Percentiles rank a stretch among this genome's conserved stretches.
phyloP scores from a whole-genome alignment of 75 land plant species.

The Picea glauca region DNA sequence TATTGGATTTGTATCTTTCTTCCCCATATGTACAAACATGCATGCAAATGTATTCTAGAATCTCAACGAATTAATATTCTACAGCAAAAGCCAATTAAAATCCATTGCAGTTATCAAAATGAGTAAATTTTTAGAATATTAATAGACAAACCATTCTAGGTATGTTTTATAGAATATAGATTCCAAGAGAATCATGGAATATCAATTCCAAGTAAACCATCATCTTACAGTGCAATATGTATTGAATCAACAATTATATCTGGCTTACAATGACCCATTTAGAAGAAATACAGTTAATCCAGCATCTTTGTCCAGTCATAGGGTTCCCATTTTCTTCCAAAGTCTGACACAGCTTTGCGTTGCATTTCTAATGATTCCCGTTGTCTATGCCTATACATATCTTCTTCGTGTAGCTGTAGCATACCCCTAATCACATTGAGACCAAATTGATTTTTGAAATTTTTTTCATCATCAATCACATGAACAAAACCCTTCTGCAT shows the following conservation, averaged over 20 bases:
- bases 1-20: too few relatives aligned
- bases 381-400: conserved; percentile 59
- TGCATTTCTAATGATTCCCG: conserved; percentile 57
- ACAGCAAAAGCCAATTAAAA: too few relatives aligned
- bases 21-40: too few relatives aligned
- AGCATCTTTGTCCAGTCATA: conserved; percentile 92
- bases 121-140: too few relatives aligned
- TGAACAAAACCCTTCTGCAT: conserved; percentile 80
- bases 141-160: too few relatives aligned
- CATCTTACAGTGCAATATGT: background rate
- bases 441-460: conserved; percentile 70
- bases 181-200: background rate
- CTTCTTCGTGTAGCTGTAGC: conserved; percentile 68
- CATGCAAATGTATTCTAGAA: too few relatives aligned
- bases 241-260: conserved; percentile 1
- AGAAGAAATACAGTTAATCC: conserved; percentile 34
- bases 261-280: conserved; percentile 26
- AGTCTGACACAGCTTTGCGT: conserved; percentile 47
- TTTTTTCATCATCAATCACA: conserved; percentile 84
- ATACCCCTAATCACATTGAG: conserved; percentile 82
- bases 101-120: too few relatives aligned
- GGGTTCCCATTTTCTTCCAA: conserved; percentile 69
- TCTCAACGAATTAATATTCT: too few relatives aligned
- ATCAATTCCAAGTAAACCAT: background rate
- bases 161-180: too few relatives aligned